Evolutionary conservation across 2,329 filamentous ascomycete genomes (phyloP), one percentile per base, ranked within the genome.

Genomic region (Plenodomus lindquistii): DNA sequence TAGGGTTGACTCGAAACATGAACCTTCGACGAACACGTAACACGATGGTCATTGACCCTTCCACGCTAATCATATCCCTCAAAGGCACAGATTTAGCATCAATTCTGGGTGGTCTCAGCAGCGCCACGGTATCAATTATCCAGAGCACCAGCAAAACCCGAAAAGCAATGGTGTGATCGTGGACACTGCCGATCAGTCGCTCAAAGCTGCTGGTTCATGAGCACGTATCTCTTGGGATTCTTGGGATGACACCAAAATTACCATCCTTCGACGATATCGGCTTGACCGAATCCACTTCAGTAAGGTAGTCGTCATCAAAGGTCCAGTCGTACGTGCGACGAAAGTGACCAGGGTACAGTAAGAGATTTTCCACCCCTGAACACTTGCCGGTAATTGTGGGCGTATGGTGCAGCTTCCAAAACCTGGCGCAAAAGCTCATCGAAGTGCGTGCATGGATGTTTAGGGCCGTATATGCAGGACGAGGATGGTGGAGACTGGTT

Each of bases 71-170:
- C 40, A 47, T 52, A 59, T 58, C 55, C 57, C 48, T 62, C 55
- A 54, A 46, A 55, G 49, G 57, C 52, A 63, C 55, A 50, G 47
- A 40, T 47, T 52, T 49, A 44, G 29, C 44, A 39, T 40, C 37
- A 42, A 43, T 54, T 29, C 45, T 47, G 52, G 55, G 40, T 39
- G 54, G 55, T 51, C 54, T 60, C 55, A 57, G 48, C 48, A 55
- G 57, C 61, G 54, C 50, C 48, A 42, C 42, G 44, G 45, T 46
- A 40, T n/a, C n/a, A n/a, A n/a, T n/a, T n/a, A n/a, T n/a, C n/a
- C n/a, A n/a, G n/a, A 46, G 44, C 39, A 37, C 37, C 50, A 41
- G 44, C 42, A 31, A 43, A 13, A 44, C 29, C 46, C 38, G 21
- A 42, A 39, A 24, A 17, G 37, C 22, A 50, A 39, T 41, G 20